Conservation (phyloP, 352 stramenopile species). For the Phytopythium aichiense region DNA sequence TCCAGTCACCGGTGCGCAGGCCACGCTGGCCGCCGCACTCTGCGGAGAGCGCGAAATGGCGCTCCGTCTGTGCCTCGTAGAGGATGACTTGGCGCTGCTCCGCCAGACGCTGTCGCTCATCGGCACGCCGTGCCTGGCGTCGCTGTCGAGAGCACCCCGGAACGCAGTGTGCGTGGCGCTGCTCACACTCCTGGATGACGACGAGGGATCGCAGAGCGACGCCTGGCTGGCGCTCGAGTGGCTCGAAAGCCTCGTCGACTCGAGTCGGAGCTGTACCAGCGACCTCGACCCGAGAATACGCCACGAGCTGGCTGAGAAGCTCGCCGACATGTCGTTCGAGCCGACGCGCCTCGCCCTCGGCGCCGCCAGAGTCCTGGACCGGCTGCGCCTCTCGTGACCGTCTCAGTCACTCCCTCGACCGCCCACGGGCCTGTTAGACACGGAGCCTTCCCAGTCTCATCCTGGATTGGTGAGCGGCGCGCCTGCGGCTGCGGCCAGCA, state of each 20-base stretch:
- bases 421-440: neutral
- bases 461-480: neutral
- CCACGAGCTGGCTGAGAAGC: constrained; percentile 24
- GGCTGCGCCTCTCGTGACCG: constrained; percentile 19
- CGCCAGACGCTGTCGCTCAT: constrained; percentile 29
- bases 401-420: too few species aligned
- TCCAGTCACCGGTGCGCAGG: constrained; percentile 34
- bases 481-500: neutral
- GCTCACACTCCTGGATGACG: constrained; percentile 37
- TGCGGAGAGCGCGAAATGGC: constrained; percentile 46
- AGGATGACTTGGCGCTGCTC: constrained; percentile 43
- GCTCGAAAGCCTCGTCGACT: constrained; percentile 25
- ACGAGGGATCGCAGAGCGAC: constrained; percentile 1
- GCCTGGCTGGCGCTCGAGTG: constrained; percentile 47
- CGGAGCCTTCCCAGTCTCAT: neutral
- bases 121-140: constrained; percentile 24
- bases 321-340: constrained; percentile 20
- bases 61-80: constrained; percentile 48
- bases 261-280: constrained; percentile 7
- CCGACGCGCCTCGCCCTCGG: constrained; percentile 26
- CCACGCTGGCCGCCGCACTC: constrained; percentile 29
- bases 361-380: constrained; percentile 35
- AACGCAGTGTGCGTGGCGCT: constrained; percentile 54
- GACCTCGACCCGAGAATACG: constrained; percentile 39
- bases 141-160: constrained; percentile 26